Conservation (phyloP, 306 rosid genomes). For the Canavalia gladiata region DNA sequence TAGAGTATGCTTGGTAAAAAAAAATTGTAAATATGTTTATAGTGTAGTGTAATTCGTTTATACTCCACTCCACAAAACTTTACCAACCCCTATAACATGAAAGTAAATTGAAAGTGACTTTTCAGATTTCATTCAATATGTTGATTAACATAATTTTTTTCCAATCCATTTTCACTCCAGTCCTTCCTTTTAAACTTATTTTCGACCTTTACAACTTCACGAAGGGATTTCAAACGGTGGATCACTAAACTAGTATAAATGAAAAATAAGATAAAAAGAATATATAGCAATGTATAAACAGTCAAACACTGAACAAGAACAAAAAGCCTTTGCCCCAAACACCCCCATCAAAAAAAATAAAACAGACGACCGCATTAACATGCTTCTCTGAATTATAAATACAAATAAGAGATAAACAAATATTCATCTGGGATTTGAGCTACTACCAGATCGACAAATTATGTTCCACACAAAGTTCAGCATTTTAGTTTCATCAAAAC, state of each 20-base stretch:
- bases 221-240: constrained; percentile 15
- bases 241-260: constrained; percentile 3
- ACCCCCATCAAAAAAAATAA: too few species aligned
- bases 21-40: not conserved
- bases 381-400: constrained; percentile 23
- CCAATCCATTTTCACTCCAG: constrained; percentile 15
- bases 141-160: constrained; percentile 19
- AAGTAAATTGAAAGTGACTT: constrained; percentile 39
- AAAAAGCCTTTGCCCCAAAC: too few species aligned
- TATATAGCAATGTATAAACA: not conserved
- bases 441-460: not conserved
- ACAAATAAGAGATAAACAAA: constrained; percentile 5
- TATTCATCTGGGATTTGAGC: not conserved
- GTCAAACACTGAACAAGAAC: too few species aligned
- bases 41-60: not conserved
- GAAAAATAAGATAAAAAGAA: not conserved
- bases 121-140: constrained; percentile 31
- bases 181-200: constrained; percentile 9
- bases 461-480: constrained; percentile 40
- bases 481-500: constrained; percentile 17
- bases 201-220: constrained; percentile 14
- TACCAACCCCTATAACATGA: constrained; percentile 7
- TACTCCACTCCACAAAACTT: too few species aligned
- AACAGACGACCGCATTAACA: not conserved
- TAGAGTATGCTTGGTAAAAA: not conserved